These are phyloP conservation scores for Setaria italica DNA, from an alignment of 202 grass and related monocot species.

Conservation along the genomic window DNA sequence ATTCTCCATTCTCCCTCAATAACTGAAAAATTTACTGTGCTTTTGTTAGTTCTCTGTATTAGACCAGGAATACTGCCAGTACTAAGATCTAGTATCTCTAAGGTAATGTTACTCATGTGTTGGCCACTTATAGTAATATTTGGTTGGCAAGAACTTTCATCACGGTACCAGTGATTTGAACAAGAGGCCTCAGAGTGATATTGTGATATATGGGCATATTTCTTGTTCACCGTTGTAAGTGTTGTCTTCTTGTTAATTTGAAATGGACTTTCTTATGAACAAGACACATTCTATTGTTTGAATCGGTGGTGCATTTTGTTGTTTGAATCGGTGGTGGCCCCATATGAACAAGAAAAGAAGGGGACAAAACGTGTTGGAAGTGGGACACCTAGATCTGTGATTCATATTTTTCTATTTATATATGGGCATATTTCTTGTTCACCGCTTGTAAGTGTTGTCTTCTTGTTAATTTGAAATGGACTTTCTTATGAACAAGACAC, in stretches of 20 bases:
- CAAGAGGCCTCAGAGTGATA: background rate
- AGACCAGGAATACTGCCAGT: conserved; percentile 24
- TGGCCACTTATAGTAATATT: conserved; percentile 40
- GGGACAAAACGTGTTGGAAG: too few species aligned
- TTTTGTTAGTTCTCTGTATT: background rate
- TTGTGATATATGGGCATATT: background rate
- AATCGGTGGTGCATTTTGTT: background rate
- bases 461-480: background rate
- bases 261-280: background rate
- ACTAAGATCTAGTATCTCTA: conserved; percentile 26
- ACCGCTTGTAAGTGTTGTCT: background rate
- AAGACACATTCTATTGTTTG: background rate
- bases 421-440: background rate
- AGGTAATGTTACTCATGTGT: conserved; percentile 14
- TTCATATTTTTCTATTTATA: background rate
- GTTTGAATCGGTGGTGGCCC: background rate
- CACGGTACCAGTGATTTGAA: background rate
- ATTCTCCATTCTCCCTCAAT: conserved; percentile 12
- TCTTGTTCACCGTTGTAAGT: background rate
- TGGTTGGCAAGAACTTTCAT: conserved; percentile 24
- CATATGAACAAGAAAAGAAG: too few species aligned
- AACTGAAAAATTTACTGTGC: background rate
- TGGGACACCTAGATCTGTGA: too few species aligned
- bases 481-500: background rate
- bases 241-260: background rate